Conservation (phyloP, 202 grass and related monocot species). For the Brachypodium distachyon region DNA sequence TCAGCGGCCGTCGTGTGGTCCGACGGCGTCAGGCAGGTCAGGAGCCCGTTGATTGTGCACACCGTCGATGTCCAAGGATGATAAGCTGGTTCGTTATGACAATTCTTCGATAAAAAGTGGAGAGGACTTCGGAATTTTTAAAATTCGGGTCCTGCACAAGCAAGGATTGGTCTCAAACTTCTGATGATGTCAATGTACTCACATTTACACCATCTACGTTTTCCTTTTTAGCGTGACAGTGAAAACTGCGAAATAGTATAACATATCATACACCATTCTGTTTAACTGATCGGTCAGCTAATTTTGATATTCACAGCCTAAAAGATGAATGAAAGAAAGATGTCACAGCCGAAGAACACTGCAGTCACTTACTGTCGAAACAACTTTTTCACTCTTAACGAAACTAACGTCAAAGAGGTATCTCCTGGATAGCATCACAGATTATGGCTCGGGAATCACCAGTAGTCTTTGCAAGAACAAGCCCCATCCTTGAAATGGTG, state of each 20-base stretch:
- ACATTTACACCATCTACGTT: not conserved
- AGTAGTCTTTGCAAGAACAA: constrained; percentile 78
- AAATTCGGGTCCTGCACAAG: not conserved
- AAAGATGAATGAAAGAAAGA: not conserved
- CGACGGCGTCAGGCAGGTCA: constrained; percentile 12
- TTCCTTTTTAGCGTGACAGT: not conserved
- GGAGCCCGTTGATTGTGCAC: constrained; percentile 27
- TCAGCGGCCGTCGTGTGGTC: constrained; percentile 34
- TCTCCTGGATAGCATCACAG: not conserved
- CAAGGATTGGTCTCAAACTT: not conserved
- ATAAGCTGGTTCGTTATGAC: not conserved
- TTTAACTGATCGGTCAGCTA: not conserved
- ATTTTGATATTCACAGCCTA: not conserved
- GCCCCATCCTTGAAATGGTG: constrained; percentile 71
- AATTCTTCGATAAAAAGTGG: not conserved
- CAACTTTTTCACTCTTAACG: not conserved
- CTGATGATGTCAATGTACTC: not conserved
- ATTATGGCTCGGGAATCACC: constrained; percentile 36
- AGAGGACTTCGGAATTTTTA: not conserved
- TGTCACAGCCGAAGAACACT: not conserved
- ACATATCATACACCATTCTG: not conserved
- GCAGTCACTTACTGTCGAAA: too few relatives aligned
- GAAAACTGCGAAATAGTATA: not conserved
- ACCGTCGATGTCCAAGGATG: constrained; percentile 1
- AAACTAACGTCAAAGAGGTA: not conserved